Conservation (phyloP, 345 rosid genomes). For the Gossypium thurberi region DNA sequence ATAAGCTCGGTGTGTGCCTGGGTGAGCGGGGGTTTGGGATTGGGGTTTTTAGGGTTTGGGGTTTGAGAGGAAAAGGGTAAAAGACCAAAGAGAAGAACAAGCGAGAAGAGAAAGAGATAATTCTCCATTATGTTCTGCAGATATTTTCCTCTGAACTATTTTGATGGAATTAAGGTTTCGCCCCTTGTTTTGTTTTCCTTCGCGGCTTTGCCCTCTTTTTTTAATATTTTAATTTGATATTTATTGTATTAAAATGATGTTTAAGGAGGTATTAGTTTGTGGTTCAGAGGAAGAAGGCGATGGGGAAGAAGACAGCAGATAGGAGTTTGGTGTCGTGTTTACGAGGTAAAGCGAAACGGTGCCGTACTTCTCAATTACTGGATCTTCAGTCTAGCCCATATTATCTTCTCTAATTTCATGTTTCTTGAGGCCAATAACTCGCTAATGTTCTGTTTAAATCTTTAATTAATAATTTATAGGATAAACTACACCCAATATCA, state of each 20-base stretch:
- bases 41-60: slow-evolving; percentile 6
- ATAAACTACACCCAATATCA: too few species aligned
- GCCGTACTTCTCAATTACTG: background rate
- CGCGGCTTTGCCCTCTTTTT: too few species aligned
- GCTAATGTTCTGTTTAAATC: background rate
- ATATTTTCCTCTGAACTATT: background rate
- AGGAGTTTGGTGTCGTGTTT: background rate
- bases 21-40: slow-evolving; percentile 30
- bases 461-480: background rate
- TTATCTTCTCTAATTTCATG: background rate
- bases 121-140: slow-evolving; percentile 20
- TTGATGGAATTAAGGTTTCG: background rate
- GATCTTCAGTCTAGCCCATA: background rate
- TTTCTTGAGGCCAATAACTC: background rate
- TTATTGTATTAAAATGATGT: background rate
- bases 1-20: slow-evolving; percentile 68
- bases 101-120: slow-evolving; percentile 19
- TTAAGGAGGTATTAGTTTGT: background rate
- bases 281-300: background rate
- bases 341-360: background rate
- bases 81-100: slow-evolving; percentile 19
- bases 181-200: background rate
- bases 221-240: too few species aligned
- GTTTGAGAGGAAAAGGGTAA: slow-evolving; percentile 24
- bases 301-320: background rate